Conservation (phyloP, 192 early-diverging fungal species). For the Coemansia sp. region DNA sequence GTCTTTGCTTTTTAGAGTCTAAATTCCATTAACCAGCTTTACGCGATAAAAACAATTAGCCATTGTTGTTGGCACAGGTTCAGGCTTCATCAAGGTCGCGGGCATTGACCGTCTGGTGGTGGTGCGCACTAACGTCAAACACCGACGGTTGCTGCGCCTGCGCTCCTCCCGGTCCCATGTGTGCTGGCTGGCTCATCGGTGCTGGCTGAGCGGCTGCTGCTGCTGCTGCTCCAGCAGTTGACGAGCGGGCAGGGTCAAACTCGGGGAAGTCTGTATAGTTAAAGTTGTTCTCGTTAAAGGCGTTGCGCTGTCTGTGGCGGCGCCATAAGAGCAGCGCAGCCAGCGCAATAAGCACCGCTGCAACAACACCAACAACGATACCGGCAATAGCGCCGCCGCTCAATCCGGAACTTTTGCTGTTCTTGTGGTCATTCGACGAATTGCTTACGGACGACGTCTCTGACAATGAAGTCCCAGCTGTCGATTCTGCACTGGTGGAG, state of each 20-base stretch:
- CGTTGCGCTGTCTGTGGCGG: slow-evolving; percentile 31
- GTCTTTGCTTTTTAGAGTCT: no score
- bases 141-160: slow-evolving; percentile 6
- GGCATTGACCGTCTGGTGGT: slow-evolving; percentile 34
- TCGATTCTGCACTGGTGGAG: background rate
- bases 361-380: slow-evolving; percentile 30
- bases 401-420: slow-evolving; percentile 9
- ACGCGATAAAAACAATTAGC: background rate
- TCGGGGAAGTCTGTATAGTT: slow-evolving; percentile 57
- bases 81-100: slow-evolving; percentile 49
- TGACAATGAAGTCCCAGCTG: background rate
- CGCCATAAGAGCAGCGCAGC: slow-evolving; percentile 40
- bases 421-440: background rate
- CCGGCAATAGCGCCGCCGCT: slow-evolving; percentile 51
- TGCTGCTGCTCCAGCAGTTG: background rate
- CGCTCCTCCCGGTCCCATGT: background rate
- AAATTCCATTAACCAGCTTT: background rate
- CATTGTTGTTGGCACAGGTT: background rate
- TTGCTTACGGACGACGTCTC: background rate
- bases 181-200: slow-evolving; percentile 5
- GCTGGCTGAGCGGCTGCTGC: background rate
- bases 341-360: slow-evolving; percentile 18
- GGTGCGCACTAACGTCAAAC: slow-evolving; percentile 39
- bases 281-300: slow-evolving; percentile 27
- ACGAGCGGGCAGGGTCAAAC: slow-evolving; percentile 30